Evolutionary conservation across 768 basidiomycete species (phyloP), one percentile per base, ranked within the genome.

Genomic region (Mycena leptocephala): DNA sequence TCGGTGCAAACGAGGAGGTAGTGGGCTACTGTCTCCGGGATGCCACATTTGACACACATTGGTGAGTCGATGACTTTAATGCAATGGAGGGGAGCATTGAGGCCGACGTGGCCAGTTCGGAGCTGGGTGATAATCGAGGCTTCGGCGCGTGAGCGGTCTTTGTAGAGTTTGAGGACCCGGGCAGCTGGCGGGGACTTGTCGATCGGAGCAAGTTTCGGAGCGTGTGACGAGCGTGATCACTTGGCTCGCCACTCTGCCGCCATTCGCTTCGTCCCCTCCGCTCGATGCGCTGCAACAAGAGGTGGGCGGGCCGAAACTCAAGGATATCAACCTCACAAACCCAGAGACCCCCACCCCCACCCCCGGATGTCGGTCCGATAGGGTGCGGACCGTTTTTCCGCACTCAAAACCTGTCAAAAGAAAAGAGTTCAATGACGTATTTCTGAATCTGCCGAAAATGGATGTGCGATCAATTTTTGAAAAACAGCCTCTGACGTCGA

Each of bases 21-120:
- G 43, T 80, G 79, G 18, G 39, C 30, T 3, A 80, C 76, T 13
- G 79, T 77, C 55, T 80, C 71, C 2, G 65, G 22, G 14, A 18
- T 24, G 9, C 55, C 33, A 55, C 79, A 80, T 16, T 32, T 22
- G 9, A 41, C 32, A 39, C 74, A 80, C 1, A 24, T 20, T 1
- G 78, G 80, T 11, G 77, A 69, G 13, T 74, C 64, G 8, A 72
- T 43, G 16, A 62, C 74, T 2, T 62, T 32, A 33, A 81, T 81
- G 51, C 75, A 65, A 46, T 81, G 70, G 1, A 81, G 75, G 37
- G 77, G 55, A 14, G 69, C 62, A 51, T 81, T 81, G 24, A 81
- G 78, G 32, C 71, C 51, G 68, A 72, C 67, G 63, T 79, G 78
- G 61, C 70, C 70, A 22, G 80, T 72, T 14, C 67, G 64, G 35